Percentiles rank a stretch among this genome's conserved stretches.
phyloP scores from a whole-genome alignment of 768 basidiomycete genomes.

The Myochromella boudieri region DNA sequence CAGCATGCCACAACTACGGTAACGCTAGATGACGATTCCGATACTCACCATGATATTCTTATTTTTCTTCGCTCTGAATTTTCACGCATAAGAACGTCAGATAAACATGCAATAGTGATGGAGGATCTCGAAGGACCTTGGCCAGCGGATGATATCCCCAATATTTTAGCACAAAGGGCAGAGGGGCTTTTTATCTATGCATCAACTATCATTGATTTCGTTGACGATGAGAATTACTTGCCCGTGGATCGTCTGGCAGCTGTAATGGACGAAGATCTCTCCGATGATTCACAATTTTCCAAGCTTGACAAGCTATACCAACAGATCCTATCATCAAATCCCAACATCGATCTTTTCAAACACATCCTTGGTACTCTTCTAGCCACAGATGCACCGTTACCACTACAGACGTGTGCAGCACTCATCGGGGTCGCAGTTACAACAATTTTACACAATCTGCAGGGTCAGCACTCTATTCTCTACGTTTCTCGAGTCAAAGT shows the following conservation, averaged over 20 bases:
- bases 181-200: conserved; percentile 14
- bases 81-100: neutral
- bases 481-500: too few relatives aligned
- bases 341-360: too few relatives aligned
- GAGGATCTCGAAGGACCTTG: neutral
- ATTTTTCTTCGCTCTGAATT: conserved; percentile 4
- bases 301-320: too few relatives aligned
- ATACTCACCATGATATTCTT: conserved; percentile 1
- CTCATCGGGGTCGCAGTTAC: too few relatives aligned
- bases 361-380: too few relatives aligned
- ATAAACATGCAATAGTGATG: conserved; percentile 1
- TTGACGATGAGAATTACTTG: conserved; percentile 5
- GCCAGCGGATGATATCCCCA: conserved; percentile 1
- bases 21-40: neutral
- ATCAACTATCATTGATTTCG: neutral
- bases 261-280: too few relatives aligned
- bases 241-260: neutral
- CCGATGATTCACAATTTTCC: too few relatives aligned
- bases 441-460: too few relatives aligned
- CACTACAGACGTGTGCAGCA: too few relatives aligned
- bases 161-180: conserved; percentile 1
- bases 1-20: neutral
- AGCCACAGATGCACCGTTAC: too few relatives aligned
- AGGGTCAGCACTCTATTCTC: too few relatives aligned
- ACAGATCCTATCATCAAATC: too few relatives aligned